Base-by-base conservation (phyloP, 805 yeast species). In the Candida sanyiensis region DNA sequence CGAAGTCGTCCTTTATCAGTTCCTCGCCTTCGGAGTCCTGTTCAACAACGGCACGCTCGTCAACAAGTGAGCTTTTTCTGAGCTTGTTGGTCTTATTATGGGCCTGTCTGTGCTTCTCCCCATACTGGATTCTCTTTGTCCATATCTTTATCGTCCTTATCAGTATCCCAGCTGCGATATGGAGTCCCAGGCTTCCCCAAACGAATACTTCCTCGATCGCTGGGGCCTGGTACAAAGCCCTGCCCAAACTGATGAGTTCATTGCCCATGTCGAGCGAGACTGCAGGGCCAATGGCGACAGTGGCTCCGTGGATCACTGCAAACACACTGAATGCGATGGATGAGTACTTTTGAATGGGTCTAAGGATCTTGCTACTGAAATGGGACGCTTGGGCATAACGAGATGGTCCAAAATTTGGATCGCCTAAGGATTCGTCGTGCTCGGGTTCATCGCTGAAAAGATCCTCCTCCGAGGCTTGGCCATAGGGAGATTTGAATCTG, bases 141-240 rank as follows among this genome's bases (percentile, higher is more conserved):
- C 60, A 56, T 24, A 48, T 48, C 20, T 72, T 61, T 5, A 70
- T 42, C 1, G 64, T 15, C 41, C 85, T 57, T 7, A 75, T 39
- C 0, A 55, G 46, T 1, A 78, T 38, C 0, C 93, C 90, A 34
- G 78, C 59, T 1, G 61, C 21, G 1, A 82, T 62, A 51, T 83
- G 93, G 3, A 59, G 45, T 0, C 61, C 52, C 2, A 67, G 57
- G 0, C 78, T 59, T 1, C 73, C 78, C 45, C 63, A 63, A 0
- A 80, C 64, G n/a, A 73, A 48, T 0, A 64, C 38, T 7, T 54
- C 54, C 51, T 82, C 90, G 11, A 77, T 57, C 2, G 60, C 47
- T 1, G 78, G 69, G 0, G 67, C 62, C 41, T 78, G 83, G 54
- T 83, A 83, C 0, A 83, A 48, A 13, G 75, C 70, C 27, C 90